Base-by-base conservation (phyloP, 129 eudicot genomes). In the Centrapalus pauciflorus region DNA sequence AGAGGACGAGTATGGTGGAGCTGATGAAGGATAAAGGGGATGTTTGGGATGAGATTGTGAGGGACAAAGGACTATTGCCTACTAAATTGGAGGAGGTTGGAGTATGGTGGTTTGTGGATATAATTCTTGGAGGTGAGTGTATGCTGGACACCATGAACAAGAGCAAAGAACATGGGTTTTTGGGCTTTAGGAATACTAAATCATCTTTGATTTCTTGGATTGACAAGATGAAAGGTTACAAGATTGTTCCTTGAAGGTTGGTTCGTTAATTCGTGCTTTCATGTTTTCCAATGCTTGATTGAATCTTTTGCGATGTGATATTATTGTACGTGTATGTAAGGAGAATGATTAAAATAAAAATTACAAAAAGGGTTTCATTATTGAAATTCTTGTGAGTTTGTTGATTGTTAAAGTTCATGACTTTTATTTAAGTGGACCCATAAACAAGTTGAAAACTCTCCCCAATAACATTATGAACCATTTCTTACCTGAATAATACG, bases 141-240 rank as follows among this genome's bases (percentile, higher is more conserved):
- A 2, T 13, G 49, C 64, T 87, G 76, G 90, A 76, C 35, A 90
- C 77, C 1, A 90, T 90, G 97, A 84, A 87, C 57, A 90, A 90
- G 81, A 90, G 95, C 65, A 84, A 90, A 71, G 97, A 90, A 75
- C 91, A 84, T 70, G 97, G 97, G 20, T 90, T 90, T 70, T 61
- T 77, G 9, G 97, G 97, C 29, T 90, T 82, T 57, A 80, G 95
- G 77, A 85, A 90, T 25, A 75, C 95, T 0, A 85, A 81, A 52
- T 65, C 76, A 4, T 80, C 95, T 0, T 76, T 90, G 65, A 33
- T 82, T 67, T 78, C 80, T 38, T 90, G 97, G 95, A 80, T 87
- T 51, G 82, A 87, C 28, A 85, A 84, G 81, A 72, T 73, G 72
- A 84, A 87, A 62, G 87, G 79, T 29, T 84, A 84, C 70, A 90